Evolutionary conservation across 1,284 basidiomycete genomes (phyloP), one percentile per base, ranked within the genome.

Genomic region (Farysia itapuensis): DNA sequence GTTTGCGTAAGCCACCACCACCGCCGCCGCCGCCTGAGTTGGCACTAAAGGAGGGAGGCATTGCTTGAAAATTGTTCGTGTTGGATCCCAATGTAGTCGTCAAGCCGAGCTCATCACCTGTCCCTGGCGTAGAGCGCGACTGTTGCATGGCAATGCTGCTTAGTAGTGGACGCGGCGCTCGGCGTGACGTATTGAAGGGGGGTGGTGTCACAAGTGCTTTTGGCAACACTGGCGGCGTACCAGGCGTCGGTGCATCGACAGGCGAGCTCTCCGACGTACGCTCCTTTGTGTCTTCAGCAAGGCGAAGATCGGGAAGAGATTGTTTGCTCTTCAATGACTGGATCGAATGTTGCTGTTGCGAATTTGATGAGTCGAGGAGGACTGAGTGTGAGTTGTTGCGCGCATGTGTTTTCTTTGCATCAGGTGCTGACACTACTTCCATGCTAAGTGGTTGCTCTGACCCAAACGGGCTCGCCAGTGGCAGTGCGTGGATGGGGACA

Each of bases 291-390:
- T 70, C 67, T 20, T 71, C 72, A 39, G 77, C 79, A 33, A 83
- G 84, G 18, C 88, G 83, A 36, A 95, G 79, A 71, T 95, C 90
- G 8, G 92, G 90, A 49, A 95, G 80, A 42, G 89, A 92, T 78
- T 93, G 90, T 21, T 70, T 70, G 46, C 35, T 49, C 28, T 50
- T 63, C 23, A 68, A 47, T 14, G 50, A 43, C 22, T 54, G 44
- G 11, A 24, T 37, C 13, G 50, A 39, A 18, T 41, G 30, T 42
- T 67, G 46, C 31, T 46, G 31, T 14, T 9, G 56, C 11, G 47
- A 46, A 5, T 47, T 35, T 12, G 43, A 43, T 13, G 45, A 47
- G 32, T 63, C 42, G 28, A 59, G 59, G 9, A 39, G 54, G 6
- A 67, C 44, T 12, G 61, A 57, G 25, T 68, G 65, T 29, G 65